Evolutionary conservation across 306 rosid genomes (phyloP).

Genomic region (Urtica urens): DNA sequence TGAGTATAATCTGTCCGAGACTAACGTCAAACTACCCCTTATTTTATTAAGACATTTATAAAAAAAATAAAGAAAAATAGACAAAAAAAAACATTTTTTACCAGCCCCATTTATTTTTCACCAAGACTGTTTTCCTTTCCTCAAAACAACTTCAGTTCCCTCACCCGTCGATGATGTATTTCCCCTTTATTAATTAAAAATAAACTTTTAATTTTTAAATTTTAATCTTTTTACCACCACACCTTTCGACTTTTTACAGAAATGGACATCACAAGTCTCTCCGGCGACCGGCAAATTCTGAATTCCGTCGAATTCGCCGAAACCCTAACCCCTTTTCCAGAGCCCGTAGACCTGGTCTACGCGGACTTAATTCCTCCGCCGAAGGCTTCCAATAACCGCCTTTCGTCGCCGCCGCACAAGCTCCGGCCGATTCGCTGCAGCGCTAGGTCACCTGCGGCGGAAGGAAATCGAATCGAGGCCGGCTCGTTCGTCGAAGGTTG

Average conservation of each 20-base stretch:
- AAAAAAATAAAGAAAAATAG: too few relatives aligned
- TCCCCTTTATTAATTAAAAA: too few relatives aligned
- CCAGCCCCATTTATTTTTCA: too few relatives aligned
- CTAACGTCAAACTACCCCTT: too few relatives aligned
- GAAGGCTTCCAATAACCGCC: conserved; percentile 11
- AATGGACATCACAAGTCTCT: conserved; percentile 17
- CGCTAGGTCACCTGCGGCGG: conserved; percentile 21
- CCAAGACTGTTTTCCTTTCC: too few relatives aligned
- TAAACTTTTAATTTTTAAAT: neutral
- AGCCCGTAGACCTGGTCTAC: conserved; percentile 46
- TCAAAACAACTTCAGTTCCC: too few relatives aligned
- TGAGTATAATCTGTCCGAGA: too few relatives aligned
- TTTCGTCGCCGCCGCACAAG: conserved; percentile 48
- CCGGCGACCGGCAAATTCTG: conserved; percentile 31
- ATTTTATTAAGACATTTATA: too few relatives aligned
- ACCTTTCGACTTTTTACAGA: neutral
- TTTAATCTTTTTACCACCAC: neutral
- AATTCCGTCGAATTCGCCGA: conserved; percentile 32
- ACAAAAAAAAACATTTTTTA: too few relatives aligned
- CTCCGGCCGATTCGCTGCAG: conserved; percentile 68
- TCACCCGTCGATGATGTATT: too few relatives aligned
- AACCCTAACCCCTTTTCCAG: conserved; percentile 58
- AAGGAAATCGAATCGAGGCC: conserved; percentile 23
- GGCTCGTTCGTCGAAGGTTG: conserved; percentile 16
- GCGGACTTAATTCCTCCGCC: conserved; percentile 15